These are phyloP conservation scores for Fusarium sp. DNA, from an alignment of 2,329 filamentous ascomycete species.

Conservation along the genomic window DNA sequence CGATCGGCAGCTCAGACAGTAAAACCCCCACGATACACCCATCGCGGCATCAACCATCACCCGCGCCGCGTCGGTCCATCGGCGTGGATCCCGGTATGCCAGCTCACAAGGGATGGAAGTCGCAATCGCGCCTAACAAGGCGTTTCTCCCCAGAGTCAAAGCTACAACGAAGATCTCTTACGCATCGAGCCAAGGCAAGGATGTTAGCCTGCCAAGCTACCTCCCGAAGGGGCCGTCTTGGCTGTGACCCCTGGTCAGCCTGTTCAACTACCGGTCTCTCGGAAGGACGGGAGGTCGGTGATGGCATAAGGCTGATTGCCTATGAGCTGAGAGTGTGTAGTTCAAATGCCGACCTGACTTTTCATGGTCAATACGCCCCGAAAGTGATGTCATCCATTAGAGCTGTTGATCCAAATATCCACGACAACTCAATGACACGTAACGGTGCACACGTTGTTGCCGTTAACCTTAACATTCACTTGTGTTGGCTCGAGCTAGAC, in stretches of 20 bases:
- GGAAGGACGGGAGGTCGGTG: neutral
- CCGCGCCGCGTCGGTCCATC: slow-evolving; percentile 22
- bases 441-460: neutral
- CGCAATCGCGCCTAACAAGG: slow-evolving; percentile 37
- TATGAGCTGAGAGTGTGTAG: neutral
- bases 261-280: slow-evolving; percentile 6
- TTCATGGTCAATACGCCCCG: slow-evolving; percentile 9
- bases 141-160: slow-evolving; percentile 10
- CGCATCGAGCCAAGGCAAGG: slow-evolving; percentile 2
- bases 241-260: neutral
- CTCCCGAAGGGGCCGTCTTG: slow-evolving; percentile 8
- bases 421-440: neutral
- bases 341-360: neutral
- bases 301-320: slow-evolving; percentile 11
- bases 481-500: neutral
- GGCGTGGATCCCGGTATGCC: slow-evolving; percentile 21
- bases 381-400: slow-evolving; percentile 26
- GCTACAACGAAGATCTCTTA: slow-evolving; percentile 22
- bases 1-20: neutral
- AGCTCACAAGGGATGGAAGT: slow-evolving; percentile 16
- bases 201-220: neutral
- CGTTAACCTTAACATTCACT: neutral
- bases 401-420: slow-evolving; percentile 23
- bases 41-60: neutral
- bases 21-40: neutral